Conservation (phyloP, 23 red algal genomes). For the Gracilaria domingensis region DNA sequence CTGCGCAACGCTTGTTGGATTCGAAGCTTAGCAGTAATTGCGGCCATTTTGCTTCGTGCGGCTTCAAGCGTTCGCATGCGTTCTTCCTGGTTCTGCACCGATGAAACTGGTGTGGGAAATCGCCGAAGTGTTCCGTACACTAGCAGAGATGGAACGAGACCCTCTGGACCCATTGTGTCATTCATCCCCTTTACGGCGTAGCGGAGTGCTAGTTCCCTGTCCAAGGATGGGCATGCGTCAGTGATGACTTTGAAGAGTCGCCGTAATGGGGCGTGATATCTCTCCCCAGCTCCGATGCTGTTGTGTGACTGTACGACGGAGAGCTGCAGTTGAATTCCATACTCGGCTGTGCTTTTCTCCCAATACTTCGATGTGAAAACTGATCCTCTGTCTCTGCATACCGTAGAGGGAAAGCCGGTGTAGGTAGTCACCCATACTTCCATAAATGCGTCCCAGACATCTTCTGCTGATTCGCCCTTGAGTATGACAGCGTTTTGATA, state of each 20-base stretch:
- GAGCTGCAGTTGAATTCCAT: slow-evolving; percentile 33
- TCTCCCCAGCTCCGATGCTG: slow-evolving; percentile 20
- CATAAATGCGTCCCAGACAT: slow-evolving; percentile 59
- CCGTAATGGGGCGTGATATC: slow-evolving; percentile 32
- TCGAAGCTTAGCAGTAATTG: slow-evolving; percentile 7
- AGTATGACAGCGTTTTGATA: slow-evolving; percentile 40
- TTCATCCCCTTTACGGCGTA: slow-evolving; percentile 38
- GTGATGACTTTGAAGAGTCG: background rate
- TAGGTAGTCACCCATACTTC: slow-evolving; percentile 32
- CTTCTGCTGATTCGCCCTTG: background rate
- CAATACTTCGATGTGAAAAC: slow-evolving; percentile 50
- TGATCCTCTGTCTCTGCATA: slow-evolving; percentile 39
- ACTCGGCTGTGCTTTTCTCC: background rate
- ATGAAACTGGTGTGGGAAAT: background rate
- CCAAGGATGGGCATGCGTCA: background rate
- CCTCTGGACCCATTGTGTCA: slow-evolving; percentile 44
- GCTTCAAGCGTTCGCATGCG: slow-evolving; percentile 24
- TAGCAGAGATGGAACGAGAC: slow-evolving; percentile 50
- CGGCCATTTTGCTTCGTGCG: background rate
- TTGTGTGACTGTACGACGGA: slow-evolving; percentile 35
- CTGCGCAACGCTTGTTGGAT: background rate
- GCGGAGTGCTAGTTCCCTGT: background rate
- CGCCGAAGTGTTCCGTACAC: slow-evolving; percentile 31
- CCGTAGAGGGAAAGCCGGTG: background rate
- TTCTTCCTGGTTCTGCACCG: background rate